A percentile compares a stretch with the other conserved stretches of the same genome.
phyloP scores from a whole-genome alignment of 1,139 yeast species.

The Suhomyces ambrosiae region DNA sequence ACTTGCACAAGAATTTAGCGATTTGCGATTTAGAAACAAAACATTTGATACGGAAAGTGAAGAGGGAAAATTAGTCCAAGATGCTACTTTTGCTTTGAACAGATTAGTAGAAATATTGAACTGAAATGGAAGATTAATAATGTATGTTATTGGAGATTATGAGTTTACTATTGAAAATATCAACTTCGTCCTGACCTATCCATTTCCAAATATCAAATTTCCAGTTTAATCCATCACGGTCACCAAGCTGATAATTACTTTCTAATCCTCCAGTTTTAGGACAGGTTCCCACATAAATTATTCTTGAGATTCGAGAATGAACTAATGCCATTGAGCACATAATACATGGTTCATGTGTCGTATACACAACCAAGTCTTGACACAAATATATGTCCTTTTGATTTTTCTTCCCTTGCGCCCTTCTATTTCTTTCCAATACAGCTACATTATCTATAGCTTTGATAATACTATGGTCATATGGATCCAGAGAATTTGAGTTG shows the following conservation, averaged over 20 bases:
- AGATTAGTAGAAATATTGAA: constrained; percentile 7
- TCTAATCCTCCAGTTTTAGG: constrained; percentile 53
- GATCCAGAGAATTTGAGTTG: constrained; percentile 35
- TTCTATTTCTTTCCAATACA: constrained; percentile 39
- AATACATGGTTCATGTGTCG: constrained; percentile 94
- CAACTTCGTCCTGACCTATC: constrained; percentile 32
- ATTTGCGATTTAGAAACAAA: constrained; percentile 23
- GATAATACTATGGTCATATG: constrained; percentile 76
- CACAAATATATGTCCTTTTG: constrained; percentile 58
- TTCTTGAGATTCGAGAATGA: constrained; percentile 78
- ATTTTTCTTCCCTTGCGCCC: constrained; percentile 18
- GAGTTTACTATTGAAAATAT: background rate
- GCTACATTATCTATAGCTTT: constrained; percentile 66
- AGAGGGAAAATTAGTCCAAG: constrained; percentile 5
- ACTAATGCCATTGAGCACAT: constrained; percentile 98
- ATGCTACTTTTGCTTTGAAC: constrained; percentile 10
- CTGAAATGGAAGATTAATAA: background rate
- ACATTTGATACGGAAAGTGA: constrained; percentile 8
- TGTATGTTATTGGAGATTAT: background rate
- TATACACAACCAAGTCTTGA: constrained; percentile 72
- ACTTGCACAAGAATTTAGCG: constrained; percentile 22
- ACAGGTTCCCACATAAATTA: constrained; percentile 57
- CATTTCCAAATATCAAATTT: constrained; percentile 78
- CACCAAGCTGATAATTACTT: constrained; percentile 73
- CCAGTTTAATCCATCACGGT: constrained; percentile 73